A percentile compares a stretch with the other conserved stretches of the same genome.
Evolutionary conservation across 2,329 filamentous ascomycete genomes (phyloP).

Genomic region (Monilinia aucupariae): DNA sequence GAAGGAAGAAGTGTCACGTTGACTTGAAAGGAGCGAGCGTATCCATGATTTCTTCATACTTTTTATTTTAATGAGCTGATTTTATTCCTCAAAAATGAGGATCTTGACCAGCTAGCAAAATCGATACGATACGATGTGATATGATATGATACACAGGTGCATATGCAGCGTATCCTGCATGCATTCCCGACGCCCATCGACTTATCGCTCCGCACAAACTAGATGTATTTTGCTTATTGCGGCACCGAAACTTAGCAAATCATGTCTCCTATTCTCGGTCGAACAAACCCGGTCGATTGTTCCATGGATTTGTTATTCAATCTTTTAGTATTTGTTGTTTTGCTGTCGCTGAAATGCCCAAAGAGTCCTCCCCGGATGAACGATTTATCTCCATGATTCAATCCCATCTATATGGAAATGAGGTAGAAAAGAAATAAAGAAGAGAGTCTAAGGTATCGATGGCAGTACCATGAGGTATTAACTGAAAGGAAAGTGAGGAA

Average conservation of each 20-base stretch:
- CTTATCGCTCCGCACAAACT: background rate
- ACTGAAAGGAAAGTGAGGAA: background rate
- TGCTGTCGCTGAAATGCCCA: background rate
- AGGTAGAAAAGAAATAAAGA: background rate
- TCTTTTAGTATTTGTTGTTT: background rate
- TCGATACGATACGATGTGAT: background rate
- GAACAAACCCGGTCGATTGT: no score
- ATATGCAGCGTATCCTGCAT: slow-evolving; percentile 6
- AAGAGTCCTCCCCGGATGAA: background rate
- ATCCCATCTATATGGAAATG: slow-evolving; percentile 5
- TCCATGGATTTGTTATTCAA: background rate
- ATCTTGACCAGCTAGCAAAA: background rate
- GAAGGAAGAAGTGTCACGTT: no score
- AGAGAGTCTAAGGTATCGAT: background rate
- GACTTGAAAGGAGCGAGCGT: no score
- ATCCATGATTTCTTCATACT: background rate
- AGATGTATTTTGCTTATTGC: background rate
- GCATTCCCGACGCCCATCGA: background rate
- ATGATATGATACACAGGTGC: slow-evolving; percentile 11
- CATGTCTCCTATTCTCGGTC: background rate
- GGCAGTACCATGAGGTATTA: background rate
- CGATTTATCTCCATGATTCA: slow-evolving; percentile 3
- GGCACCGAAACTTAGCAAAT: background rate
- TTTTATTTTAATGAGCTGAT: background rate
- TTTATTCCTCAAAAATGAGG: background rate